Evolutionary conservation across 371 early-diverging fungal species (phyloP).

Genomic region (Entomophthora muscae): DNA sequence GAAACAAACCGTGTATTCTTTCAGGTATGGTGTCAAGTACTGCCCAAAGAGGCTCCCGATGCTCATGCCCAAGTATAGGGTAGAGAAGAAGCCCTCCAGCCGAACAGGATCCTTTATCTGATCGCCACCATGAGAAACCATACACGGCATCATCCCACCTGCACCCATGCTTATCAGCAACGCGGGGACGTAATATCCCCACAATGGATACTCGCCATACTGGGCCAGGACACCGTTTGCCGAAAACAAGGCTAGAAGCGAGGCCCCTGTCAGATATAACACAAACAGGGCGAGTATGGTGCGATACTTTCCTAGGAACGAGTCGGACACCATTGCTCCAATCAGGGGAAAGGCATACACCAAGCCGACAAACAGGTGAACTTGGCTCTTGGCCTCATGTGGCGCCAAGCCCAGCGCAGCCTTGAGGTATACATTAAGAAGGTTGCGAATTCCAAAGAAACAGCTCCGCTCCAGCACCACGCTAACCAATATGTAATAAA

Average conservation of each 20-base stretch:
- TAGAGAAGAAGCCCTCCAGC: neutral
- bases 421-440: conserved; percentile 12
- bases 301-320: conserved; percentile 39
- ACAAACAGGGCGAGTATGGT: conserved; percentile 27
- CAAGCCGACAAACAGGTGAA: conserved; percentile 28
- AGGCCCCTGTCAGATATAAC: conserved; percentile 1
- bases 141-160: conserved; percentile 29
- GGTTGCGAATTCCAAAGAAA: conserved; percentile 11
- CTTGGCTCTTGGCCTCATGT: conserved; percentile 13
- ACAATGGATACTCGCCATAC: neutral
- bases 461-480: conserved; percentile 14
- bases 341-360: conserved; percentile 42
- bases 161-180: conserved; percentile 16
- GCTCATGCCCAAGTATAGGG: conserved; percentile 3
- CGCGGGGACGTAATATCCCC: neutral
- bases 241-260: conserved; percentile 3
- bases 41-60: neutral
- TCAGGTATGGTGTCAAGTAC: conserved; percentile 3
- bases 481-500: conserved; percentile 12
- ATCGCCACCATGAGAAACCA: conserved; percentile 28
- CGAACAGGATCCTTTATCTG: conserved; percentile 15
- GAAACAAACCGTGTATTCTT: neutral
- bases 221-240: neutral
- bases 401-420: conserved; percentile 12
- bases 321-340: conserved; percentile 43